Evolutionary conservation across 805 yeast genomes (phyloP), one percentile per base, ranked within the genome.

Genomic region (Myxozyma kluyveri): DNA sequence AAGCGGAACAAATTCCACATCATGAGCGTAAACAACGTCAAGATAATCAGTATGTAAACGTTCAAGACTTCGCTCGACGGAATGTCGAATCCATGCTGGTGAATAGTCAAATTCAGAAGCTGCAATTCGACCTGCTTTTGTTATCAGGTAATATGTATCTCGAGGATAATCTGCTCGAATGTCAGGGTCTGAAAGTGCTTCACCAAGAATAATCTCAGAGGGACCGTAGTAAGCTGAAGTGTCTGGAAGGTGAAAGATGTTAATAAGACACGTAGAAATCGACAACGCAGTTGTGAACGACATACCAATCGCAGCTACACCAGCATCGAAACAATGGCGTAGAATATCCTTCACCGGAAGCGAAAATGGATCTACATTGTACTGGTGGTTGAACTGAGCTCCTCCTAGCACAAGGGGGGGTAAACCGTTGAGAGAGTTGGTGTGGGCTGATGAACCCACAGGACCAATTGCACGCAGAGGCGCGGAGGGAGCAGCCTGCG

Each of bases 191-290:
- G 68, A 66, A 58, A 90, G 69, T 0, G 89, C 91, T 14, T 74
- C 55, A 1, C 98, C 97, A 4, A 87, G 65, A 12, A 90, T 58
- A 18, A 69, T 74, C 64, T 90, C 98, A 3, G 95, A 86, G 0
- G 88, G 88, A 0, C 97, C 97, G 65, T 90, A 90, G 69, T 87
- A 89, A 2, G 97, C 96, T 0, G 96, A 86, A 0, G 97, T 88
- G 65, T 90, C 97, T 54, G 29, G n/a, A 31, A 9, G n/a, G n/a
- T n/a, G 32, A 37, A 17, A 49, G 9, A n/a, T 21, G 43, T 37
- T 6, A 39, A 40, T 19, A 19, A n/a, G 22, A 26, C 19, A 5
- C 5, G 2, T 29, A 7, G n/a, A 2, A 42, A 17, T 1, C n/a
- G 47, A 42, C 19, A 31, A n/a, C n/a, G n/a, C 35, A 2, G 2